These are phyloP conservation scores for Clavariopsis aquatica DNA, from an alignment of 495 filamentous ascomycete species.

Conservation along the genomic window DNA sequence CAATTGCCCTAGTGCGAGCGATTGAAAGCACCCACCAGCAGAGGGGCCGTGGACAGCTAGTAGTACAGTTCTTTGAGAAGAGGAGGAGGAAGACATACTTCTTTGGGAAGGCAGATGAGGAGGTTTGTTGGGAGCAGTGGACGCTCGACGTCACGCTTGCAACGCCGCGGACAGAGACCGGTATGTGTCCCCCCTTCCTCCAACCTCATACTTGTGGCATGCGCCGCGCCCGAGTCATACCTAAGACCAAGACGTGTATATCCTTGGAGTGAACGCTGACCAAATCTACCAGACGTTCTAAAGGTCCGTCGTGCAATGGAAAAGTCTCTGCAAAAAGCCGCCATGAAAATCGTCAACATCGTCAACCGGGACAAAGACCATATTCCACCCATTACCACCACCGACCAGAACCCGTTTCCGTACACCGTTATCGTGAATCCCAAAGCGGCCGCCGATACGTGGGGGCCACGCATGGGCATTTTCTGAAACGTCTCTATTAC, in stretches of 20 bases:
- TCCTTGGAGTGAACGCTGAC: not conserved
- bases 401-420: slow-evolving; percentile 89
- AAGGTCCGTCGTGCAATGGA: slow-evolving; percentile 89
- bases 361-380: slow-evolving; percentile 91
- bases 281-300: slow-evolving; percentile 62
- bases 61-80: slow-evolving; percentile 94
- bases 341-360: slow-evolving; percentile 81
- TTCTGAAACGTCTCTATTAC: slow-evolving; percentile 41
- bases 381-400: slow-evolving; percentile 94
- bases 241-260: not conserved
- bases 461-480: slow-evolving; percentile 77
- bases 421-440: slow-evolving; percentile 88
- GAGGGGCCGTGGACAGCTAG: slow-evolving; percentile 71
- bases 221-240: not conserved
- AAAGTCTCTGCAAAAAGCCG: slow-evolving; percentile 77
- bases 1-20: slow-evolving; percentile 69
- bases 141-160: slow-evolving; percentile 87
- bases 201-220: not conserved
- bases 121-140: slow-evolving; percentile 97
- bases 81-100: slow-evolving; percentile 67
- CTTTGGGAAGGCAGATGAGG: slow-evolving; percentile 79
- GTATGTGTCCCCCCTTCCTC: slow-evolving; percentile 52
- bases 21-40: slow-evolving; percentile 44
- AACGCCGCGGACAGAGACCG: slow-evolving; percentile 82
- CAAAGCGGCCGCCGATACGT: slow-evolving; percentile 63